Evolutionary conservation across 495 filamentous ascomycete species (phyloP), one percentile per base, ranked within the genome.

Genomic region (Apodospora peruviana): DNA sequence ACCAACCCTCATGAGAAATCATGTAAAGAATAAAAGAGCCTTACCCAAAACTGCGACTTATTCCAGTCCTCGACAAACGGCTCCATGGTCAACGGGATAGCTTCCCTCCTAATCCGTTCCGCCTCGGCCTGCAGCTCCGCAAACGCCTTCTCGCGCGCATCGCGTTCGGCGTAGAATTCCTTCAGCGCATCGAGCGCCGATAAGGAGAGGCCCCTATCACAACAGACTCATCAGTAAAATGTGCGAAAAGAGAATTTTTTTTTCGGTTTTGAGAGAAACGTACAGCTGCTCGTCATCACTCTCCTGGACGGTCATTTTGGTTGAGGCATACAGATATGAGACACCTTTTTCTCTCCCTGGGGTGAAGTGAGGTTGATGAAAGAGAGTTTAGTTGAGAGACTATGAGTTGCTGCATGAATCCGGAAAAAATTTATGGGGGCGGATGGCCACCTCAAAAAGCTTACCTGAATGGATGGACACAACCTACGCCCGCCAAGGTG

Each of bases 21-120:
- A 29, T 20, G 4, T 24, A 32, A 23, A 11, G 16, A 35, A 10
- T 39, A 47, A 37, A 12, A 35, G 17, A 22, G 9, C 60, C 71
- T 0, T 65, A 85, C 82, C 85, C 86, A 87, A 58, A 91, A 90
- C 62, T 91, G 87, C 46, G 77, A 83, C 47, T 84, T 76, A 48
- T 90, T 85, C 87, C 87, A 91, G 61, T 91, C 84, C 68, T 91
- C 87, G 0, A 71, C 67, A 62, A 91, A 91, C 12, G 76, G 69
- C 3, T 85, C 82, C 75, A 91, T 91, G 5, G 76, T 81, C 24
- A 86, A 51, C 34, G 67, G 59, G 59, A 21, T 40, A 12, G 23
- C 14, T 22, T 2, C 17, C 25, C 9, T 42, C 34, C 17, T 9
- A 24, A 12, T 20, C 52, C 68, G 66, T 61, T 72, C 77, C n/a